These are phyloP conservation scores for Cryptococcus wingfieldii DNA, from an alignment of 1,284 basidiomycete genomes.

Conservation along the genomic window DNA sequence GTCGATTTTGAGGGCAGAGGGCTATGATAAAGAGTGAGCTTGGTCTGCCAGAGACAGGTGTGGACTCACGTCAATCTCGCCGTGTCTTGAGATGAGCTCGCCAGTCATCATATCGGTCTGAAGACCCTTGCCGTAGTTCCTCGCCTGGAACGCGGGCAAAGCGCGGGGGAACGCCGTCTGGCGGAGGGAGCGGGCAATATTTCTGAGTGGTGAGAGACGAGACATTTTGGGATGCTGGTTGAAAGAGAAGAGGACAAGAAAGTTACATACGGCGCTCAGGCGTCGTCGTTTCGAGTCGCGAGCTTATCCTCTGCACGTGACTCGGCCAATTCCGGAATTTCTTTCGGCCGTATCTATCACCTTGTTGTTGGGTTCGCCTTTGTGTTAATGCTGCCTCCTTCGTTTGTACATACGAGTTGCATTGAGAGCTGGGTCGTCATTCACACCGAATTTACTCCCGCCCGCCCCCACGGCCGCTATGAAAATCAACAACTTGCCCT, in stretches of 20 bases:
- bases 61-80: slow-evolving; percentile 51
- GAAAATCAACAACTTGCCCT: too few relatives aligned
- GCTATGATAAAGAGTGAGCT: slow-evolving; percentile 42
- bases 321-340: not conserved
- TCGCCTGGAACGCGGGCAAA: not conserved
- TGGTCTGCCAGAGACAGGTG: not conserved
- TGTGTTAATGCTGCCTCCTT: too few relatives aligned
- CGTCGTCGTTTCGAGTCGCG: too few relatives aligned
- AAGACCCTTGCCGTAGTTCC: slow-evolving; percentile 15
- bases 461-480: too few relatives aligned
- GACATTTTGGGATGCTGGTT: not conserved
- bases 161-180: not conserved
- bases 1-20: slow-evolving; percentile 54
- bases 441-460: too few relatives aligned
- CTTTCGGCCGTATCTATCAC: not conserved
- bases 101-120: slow-evolving; percentile 53
- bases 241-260: not conserved
- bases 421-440: too few relatives aligned
- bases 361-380: too few relatives aligned
- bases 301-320: not conserved
- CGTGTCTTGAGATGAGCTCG: slow-evolving; percentile 47
- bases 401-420: too few relatives aligned
- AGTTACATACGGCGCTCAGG: too few relatives aligned
- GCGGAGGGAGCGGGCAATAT: not conserved
- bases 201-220: not conserved